Percentiles rank a stretch among this genome's conserved stretches.
phyloP scores from a whole-genome alignment of 805 yeast genomes.

The Pichia occidentalis region DNA sequence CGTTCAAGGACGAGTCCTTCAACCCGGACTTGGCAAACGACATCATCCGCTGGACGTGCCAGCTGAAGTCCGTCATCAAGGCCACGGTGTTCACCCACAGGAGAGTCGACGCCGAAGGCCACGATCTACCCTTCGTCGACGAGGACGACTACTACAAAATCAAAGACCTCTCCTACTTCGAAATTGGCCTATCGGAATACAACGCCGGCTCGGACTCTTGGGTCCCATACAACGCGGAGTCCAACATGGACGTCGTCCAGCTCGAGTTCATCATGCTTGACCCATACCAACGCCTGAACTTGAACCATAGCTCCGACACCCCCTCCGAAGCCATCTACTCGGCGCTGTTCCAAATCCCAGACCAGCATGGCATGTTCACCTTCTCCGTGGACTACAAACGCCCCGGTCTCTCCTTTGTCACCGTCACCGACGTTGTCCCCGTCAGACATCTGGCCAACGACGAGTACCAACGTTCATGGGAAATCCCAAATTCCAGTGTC shows the following conservation, averaged over 20 bases:
- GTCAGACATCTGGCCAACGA: constrained; percentile 93
- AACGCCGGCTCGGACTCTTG: constrained; percentile 44
- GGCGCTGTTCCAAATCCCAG: constrained; percentile 69
- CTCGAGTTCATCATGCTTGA: constrained; percentile 85
- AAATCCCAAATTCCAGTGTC: constrained; percentile 89
- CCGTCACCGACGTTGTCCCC: constrained; percentile 64
- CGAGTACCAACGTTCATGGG: constrained; percentile 90
- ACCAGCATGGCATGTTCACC: constrained; percentile 95
- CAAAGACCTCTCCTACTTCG: constrained; percentile 59
- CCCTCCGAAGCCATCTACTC: constrained; percentile 43
- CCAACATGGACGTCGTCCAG: constrained; percentile 56
- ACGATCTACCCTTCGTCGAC: constrained; percentile 18
- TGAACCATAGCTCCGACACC: constrained; percentile 38
- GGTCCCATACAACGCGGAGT: constrained; percentile 50
- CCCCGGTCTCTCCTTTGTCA: constrained; percentile 63
- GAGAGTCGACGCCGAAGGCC: constrained; percentile 26
- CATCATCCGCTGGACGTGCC: constrained; percentile 66
- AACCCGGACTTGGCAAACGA: constrained; percentile 36
- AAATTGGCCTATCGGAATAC: constrained; percentile 42
- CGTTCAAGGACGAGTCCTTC: constrained; percentile 39
- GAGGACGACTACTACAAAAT: constrained; percentile 57
- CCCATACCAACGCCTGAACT: constrained; percentile 81
- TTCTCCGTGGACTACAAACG: constrained; percentile 73
- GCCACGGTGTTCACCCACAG: constrained; percentile 48
- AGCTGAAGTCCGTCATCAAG: constrained; percentile 57